Percentiles rank a stretch among this genome's conserved stretches.
These are phyloP conservation scores for Ceratobasidium papillatum DNA, from an alignment of 1,284 basidiomycete genomes.

Conservation along the genomic window DNA sequence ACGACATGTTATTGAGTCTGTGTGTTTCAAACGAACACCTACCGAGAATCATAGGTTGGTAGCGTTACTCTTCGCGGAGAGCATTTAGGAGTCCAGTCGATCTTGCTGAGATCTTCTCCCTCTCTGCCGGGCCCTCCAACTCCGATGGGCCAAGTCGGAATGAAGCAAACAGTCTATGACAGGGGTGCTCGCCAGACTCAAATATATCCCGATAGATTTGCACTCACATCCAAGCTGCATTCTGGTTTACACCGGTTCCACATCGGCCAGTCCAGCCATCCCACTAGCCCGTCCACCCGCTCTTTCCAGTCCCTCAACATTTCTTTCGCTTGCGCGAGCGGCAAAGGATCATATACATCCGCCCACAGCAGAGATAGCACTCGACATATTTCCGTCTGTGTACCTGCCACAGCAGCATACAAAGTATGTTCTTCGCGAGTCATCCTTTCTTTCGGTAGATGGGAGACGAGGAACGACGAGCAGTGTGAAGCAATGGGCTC, in stretches of 20 bases:
- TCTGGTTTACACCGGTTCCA: slow-evolving; percentile 30
- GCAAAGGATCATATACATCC: slow-evolving; percentile 32
- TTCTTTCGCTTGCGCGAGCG: neutral
- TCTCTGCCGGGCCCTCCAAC: neutral
- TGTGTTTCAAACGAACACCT: neutral
- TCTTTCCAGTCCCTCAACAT: neutral
- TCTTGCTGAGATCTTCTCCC: slow-evolving; percentile 23
- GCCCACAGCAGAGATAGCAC: slow-evolving; percentile 30
- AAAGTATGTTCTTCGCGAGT: slow-evolving; percentile 31
- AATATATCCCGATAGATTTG: neutral
- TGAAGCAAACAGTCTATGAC: slow-evolving; percentile 26
- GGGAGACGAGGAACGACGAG: slow-evolving; percentile 28
- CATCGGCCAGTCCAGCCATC: slow-evolving; percentile 36
- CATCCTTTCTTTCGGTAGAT: slow-evolving; percentile 10
- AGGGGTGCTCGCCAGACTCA: neutral
- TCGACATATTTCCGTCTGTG: slow-evolving; percentile 20
- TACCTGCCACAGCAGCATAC: slow-evolving; percentile 5
- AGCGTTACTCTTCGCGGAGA: neutral
- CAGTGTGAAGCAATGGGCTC: slow-evolving; percentile 27
- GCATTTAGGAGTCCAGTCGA: slow-evolving; percentile 38
- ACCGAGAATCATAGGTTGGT: neutral
- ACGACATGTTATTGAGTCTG: neutral
- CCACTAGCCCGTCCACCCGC: slow-evolving; percentile 7
- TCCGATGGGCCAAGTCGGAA: slow-evolving; percentile 33
- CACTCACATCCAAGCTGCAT: slow-evolving; percentile 23